phyloP scores from a whole-genome alignment of 2,329 filamentous ascomycete species.

The Diaporthe longicolla region DNA sequence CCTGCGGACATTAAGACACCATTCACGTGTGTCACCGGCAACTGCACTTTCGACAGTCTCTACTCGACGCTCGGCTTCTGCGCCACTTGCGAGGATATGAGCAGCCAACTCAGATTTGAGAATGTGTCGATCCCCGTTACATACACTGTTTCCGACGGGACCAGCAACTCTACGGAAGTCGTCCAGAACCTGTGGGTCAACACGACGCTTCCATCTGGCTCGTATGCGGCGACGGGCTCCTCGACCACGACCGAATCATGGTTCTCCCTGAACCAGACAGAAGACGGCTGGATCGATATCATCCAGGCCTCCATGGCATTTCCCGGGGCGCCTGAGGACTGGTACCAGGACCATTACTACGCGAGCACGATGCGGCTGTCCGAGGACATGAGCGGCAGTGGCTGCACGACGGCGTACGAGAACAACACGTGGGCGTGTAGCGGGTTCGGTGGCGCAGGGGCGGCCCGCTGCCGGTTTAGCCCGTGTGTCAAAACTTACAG shows the following conservation, averaged over 20 bases:
- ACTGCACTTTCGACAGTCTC: neutral
- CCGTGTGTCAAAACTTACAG: constrained; percentile 14
- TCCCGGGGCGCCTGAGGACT: constrained; percentile 4
- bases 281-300: constrained; percentile 9
- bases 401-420: constrained; percentile 5
- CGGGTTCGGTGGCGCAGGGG: constrained; percentile 19
- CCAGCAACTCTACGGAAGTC: neutral
- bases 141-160: neutral
- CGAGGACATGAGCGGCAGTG: neutral
- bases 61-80: constrained; percentile 23
- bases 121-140: neutral
- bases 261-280: neutral
- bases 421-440: constrained; percentile 12
- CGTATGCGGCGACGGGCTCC: constrained; percentile 11
- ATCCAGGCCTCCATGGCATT: constrained; percentile 18
- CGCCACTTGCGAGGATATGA: constrained; percentile 14
- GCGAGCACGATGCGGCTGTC: constrained; percentile 1
- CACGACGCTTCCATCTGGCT: constrained; percentile 15
- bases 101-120: constrained; percentile 6
- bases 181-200: neutral
- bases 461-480: constrained; percentile 7
- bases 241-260: constrained; percentile 1
- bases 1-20: constrained; percentile 14
- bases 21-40: constrained; percentile 1
- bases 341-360: constrained; percentile 21